Evolutionary conservation across 768 basidiomycete species (phyloP).

Genomic region (Rhodosporidiobolus sp.): DNA sequence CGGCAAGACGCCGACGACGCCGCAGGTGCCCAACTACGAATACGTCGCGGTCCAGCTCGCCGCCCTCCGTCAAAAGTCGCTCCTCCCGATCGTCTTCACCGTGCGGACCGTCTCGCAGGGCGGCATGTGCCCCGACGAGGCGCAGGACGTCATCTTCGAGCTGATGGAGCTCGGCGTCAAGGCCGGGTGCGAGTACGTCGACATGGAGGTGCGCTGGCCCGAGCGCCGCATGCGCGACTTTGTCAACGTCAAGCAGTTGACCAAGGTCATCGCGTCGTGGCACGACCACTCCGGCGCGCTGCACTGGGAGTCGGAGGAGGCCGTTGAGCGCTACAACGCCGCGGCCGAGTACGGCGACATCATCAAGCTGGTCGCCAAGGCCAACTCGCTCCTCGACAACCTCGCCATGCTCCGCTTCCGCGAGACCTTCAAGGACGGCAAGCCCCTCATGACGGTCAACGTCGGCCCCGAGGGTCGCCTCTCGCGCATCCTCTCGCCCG

Average conservation of each 20-base stretch:
- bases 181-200: constrained; percentile 85
- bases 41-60: constrained; percentile 82
- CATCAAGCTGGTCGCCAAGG: constrained; percentile 87
- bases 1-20: constrained; percentile 51
- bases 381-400: constrained; percentile 71
- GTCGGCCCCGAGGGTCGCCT: constrained; percentile 77
- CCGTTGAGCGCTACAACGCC: constrained; percentile 66
- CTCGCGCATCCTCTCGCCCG: constrained; percentile 78
- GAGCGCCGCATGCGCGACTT: constrained; percentile 62
- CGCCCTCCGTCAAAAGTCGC: constrained; percentile 68
- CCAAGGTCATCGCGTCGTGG: constrained; percentile 86
- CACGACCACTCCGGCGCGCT: constrained; percentile 87
- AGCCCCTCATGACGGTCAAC: constrained; percentile 91
- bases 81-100: constrained; percentile 86
- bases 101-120: constrained; percentile 84
- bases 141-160: constrained; percentile 66
- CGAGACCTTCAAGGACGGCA: constrained; percentile 56
- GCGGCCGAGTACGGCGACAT: constrained; percentile 75
- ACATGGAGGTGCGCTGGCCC: constrained; percentile 79
- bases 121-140: constrained; percentile 80
- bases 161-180: constrained; percentile 75
- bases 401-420: constrained; percentile 72
- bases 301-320: constrained; percentile 69
- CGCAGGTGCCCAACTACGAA: constrained; percentile 61
- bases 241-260: constrained; percentile 61